Conservation (phyloP, 2,329 filamentous ascomycete genomes). For the Trichoderma asperellum region DNA sequence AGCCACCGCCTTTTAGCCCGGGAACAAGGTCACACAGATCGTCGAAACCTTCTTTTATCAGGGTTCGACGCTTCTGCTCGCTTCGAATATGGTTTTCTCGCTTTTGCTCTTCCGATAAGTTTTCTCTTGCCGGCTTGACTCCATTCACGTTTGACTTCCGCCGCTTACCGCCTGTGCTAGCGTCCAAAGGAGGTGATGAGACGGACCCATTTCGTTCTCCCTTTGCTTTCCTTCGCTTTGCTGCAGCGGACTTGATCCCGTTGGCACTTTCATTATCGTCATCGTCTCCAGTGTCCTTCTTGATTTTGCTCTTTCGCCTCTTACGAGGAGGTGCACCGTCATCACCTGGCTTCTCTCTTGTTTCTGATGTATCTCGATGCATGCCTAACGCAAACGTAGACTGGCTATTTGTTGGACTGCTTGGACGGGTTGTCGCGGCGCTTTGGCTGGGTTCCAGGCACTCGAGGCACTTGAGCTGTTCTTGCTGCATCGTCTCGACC, state of each 20-base stretch:
- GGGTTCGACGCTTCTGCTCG: conserved; percentile 81
- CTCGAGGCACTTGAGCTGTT: conserved; percentile 59
- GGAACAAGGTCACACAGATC: conserved; percentile 79
- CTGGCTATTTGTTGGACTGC: conserved; percentile 52
- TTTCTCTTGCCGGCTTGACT: conserved; percentile 62
- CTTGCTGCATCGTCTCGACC: conserved; percentile 58
- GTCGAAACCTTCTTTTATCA: conserved; percentile 82
- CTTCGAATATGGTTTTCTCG: conserved; percentile 84
- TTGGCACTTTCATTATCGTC: conserved; percentile 47
- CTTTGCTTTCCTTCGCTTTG: conserved; percentile 55
- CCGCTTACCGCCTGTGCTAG: conserved; percentile 48
- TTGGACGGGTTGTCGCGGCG: conserved; percentile 61
- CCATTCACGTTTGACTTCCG: conserved; percentile 52
- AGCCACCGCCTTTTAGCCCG: conserved; percentile 70
- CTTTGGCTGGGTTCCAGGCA: conserved; percentile 63
- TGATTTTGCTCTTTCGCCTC: conserved; percentile 58
- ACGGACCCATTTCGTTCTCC: conserved; percentile 42
- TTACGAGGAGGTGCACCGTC: conserved; percentile 52
- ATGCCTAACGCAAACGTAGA: background rate
- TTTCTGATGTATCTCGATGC: conserved; percentile 32
- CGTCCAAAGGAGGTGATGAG: conserved; percentile 38
- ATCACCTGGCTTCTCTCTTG: conserved; percentile 43
- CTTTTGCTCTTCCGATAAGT: conserved; percentile 81
- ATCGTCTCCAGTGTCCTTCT: conserved; percentile 48
- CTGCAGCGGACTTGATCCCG: conserved; percentile 40